Percentiles rank a stretch among this genome's conserved stretches.
Evolutionary conservation across 1,284 basidiomycete genomes (phyloP).

Genomic region (Tranzscheliella williamsii): DNA sequence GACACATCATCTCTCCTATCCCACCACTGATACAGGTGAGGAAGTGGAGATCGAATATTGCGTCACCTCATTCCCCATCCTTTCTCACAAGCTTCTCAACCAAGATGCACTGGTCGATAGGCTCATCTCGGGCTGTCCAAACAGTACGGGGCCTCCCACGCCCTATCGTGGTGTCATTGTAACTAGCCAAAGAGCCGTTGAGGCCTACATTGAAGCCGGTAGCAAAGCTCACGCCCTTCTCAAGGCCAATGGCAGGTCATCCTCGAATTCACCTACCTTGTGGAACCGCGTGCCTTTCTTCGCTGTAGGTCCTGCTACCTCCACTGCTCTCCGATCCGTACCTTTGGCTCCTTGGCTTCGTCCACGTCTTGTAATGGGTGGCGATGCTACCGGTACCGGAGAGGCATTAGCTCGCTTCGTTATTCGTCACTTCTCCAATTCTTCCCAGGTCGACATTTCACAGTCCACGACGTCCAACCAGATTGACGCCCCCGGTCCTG

Average conservation of each 20-base stretch:
- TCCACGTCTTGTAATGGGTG: slow-evolving; percentile 45
- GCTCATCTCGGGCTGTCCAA: slow-evolving; percentile 29
- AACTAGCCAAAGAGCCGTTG: slow-evolving; percentile 55
- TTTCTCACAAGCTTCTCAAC: slow-evolving; percentile 38
- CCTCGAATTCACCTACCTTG: slow-evolving; percentile 22
- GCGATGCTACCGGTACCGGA: slow-evolving; percentile 51
- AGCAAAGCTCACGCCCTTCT: slow-evolving; percentile 15
- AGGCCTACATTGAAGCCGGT: slow-evolving; percentile 50
- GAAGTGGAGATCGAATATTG: slow-evolving; percentile 45
- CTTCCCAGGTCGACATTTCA: slow-evolving; percentile 7
- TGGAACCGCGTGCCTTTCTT: slow-evolving; percentile 56
- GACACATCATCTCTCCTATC: slow-evolving; percentile 52
- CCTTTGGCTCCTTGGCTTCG: slow-evolving; percentile 35
- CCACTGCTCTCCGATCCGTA: slow-evolving; percentile 29
- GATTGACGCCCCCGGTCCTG: background rate
- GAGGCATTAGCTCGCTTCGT: slow-evolving; percentile 49
- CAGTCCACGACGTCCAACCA: background rate
- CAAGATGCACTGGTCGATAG: slow-evolving; percentile 31
- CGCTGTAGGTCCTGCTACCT: slow-evolving; percentile 55
- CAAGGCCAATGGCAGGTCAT: slow-evolving; percentile 10
- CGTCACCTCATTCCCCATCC: slow-evolving; percentile 49
- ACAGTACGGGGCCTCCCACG: no score
- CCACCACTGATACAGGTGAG: slow-evolving; percentile 16
- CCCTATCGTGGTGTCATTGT: slow-evolving; percentile 49
- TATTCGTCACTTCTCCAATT: slow-evolving; percentile 28